A percentile compares a stretch with the other conserved stretches of the same genome.
phyloP scores from a whole-genome alignment of 257 asterid species.

The Solanum ossicruentum region DNA sequence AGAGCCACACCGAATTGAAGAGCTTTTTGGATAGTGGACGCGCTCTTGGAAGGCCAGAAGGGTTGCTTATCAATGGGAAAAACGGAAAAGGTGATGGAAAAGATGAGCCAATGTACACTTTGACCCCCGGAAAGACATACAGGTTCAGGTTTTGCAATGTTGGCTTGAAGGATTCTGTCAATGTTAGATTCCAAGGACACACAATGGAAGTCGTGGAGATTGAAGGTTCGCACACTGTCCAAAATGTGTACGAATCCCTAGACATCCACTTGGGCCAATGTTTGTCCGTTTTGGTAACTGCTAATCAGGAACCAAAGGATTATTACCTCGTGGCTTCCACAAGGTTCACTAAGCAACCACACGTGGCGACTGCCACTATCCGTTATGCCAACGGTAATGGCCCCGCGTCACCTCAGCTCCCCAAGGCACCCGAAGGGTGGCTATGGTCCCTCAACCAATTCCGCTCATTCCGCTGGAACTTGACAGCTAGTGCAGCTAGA shows the following conservation, averaged over 20 bases:
- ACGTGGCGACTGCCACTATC: slow-evolving; percentile 18
- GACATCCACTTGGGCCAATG: slow-evolving; percentile 51
- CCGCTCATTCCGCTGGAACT: slow-evolving; percentile 43
- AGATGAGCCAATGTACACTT: slow-evolving; percentile 28
- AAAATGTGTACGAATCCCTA: slow-evolving; percentile 40
- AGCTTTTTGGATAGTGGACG: slow-evolving; percentile 25
- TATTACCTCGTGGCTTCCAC: slow-evolving; percentile 37
- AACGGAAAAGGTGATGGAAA: slow-evolving; percentile 10
- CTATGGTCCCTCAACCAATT: slow-evolving; percentile 53
- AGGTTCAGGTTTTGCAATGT: slow-evolving; percentile 30
- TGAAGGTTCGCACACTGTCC: slow-evolving; percentile 54
- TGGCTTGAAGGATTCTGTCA: not conserved
- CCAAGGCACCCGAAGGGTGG: slow-evolving; percentile 38
- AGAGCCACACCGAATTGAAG: slow-evolving; percentile 13
- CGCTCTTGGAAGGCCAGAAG: slow-evolving; percentile 26
- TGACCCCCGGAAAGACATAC: slow-evolving; percentile 28
- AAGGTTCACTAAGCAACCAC: slow-evolving; percentile 27
- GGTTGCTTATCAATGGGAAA: slow-evolving; percentile 41
- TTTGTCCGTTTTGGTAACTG: slow-evolving; percentile 31
- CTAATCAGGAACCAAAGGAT: slow-evolving; percentile 30
- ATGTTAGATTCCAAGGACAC: not conserved
- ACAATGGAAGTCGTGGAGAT: not conserved
- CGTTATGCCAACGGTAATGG: slow-evolving; percentile 26
- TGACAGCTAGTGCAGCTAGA: slow-evolving; percentile 72
- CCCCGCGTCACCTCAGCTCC: slow-evolving; percentile 15